phyloP scores from a whole-genome alignment of 345 rosid species.

The Eucalyptus camaldulensis region DNA sequence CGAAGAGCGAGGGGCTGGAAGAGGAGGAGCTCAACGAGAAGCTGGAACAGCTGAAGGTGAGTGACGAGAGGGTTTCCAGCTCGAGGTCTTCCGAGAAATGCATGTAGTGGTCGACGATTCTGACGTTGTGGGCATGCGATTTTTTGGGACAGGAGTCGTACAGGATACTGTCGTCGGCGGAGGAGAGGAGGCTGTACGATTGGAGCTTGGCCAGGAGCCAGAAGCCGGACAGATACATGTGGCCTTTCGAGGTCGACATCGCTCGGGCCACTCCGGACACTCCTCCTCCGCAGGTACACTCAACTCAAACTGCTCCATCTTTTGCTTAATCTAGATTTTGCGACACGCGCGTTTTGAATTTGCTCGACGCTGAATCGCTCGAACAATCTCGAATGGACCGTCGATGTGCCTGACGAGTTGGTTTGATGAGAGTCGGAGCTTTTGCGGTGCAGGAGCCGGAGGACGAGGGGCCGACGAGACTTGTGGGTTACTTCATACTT shows the following conservation, averaged over 20 bases:
- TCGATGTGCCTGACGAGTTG: background rate
- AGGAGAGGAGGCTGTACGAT: slow-evolving; percentile 83
- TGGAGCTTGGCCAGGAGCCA: slow-evolving; percentile 81
- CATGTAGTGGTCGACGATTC: background rate
- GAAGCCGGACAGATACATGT: slow-evolving; percentile 40
- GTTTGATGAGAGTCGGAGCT: background rate
- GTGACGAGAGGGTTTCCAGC: background rate
- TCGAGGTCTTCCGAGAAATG: background rate
- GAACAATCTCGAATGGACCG: background rate
- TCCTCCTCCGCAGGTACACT: slow-evolving; percentile 50
- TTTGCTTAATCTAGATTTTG: background rate
- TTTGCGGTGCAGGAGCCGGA: slow-evolving; percentile 49
- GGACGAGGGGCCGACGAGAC: slow-evolving; percentile 58
- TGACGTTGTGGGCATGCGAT: background rate
- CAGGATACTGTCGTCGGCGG: slow-evolving; percentile 40
- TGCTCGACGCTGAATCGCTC: background rate
- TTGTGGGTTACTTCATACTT: slow-evolving; percentile 58
- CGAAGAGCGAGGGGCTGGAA: slow-evolving; percentile 39
- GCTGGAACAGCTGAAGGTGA: slow-evolving; percentile 45
- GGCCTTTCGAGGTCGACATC: slow-evolving; percentile 75
- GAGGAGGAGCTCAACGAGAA: slow-evolving; percentile 35
- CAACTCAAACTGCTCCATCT: background rate
- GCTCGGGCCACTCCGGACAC: slow-evolving; percentile 17
- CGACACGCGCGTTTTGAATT: background rate
- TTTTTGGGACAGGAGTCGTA: slow-evolving; percentile 40